Conservation (phyloP, 805 yeast genomes). For the Saturnispora quitensis region DNA sequence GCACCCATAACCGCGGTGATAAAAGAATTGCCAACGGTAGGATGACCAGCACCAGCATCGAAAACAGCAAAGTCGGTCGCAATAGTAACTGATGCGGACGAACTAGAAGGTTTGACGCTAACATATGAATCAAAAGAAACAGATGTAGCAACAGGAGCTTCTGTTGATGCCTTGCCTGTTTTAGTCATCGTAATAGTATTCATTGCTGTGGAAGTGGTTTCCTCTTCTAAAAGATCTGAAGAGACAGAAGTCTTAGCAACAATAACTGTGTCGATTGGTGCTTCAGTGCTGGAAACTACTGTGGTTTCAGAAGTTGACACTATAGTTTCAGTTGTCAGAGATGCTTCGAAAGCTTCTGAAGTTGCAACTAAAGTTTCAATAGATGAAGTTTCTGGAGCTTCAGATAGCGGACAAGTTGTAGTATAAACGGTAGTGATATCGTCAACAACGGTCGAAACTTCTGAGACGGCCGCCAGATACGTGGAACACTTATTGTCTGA, state of each 20-base stretch:
- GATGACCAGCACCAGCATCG: conserved; percentile 13
- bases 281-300: neutral
- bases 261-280: conserved; percentile 1
- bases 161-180: neutral
- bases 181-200: neutral
- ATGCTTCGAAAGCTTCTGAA: neutral
- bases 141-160: neutral
- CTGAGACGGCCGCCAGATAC: neutral
- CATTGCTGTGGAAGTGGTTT: neutral
- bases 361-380: neutral
- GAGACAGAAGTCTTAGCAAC: neutral
- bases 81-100: conserved; percentile 2
- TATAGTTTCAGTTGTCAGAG: neutral
- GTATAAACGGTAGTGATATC: conserved; percentile 19
- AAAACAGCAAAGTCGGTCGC: conserved; percentile 6
- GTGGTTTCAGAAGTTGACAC: conserved; percentile 5
- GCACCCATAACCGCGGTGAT: conserved; percentile 3
- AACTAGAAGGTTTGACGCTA: conserved; percentile 5
- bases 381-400: neutral
- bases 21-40: neutral
- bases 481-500: conserved; percentile 14
- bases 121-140: conserved; percentile 1
- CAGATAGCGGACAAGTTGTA: conserved; percentile 16
- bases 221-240: neutral
- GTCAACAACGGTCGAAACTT: conserved; percentile 12